Base-by-base conservation (phyloP, 2,329 filamentous ascomycete genomes). In the Ilyonectria robusta region DNA sequence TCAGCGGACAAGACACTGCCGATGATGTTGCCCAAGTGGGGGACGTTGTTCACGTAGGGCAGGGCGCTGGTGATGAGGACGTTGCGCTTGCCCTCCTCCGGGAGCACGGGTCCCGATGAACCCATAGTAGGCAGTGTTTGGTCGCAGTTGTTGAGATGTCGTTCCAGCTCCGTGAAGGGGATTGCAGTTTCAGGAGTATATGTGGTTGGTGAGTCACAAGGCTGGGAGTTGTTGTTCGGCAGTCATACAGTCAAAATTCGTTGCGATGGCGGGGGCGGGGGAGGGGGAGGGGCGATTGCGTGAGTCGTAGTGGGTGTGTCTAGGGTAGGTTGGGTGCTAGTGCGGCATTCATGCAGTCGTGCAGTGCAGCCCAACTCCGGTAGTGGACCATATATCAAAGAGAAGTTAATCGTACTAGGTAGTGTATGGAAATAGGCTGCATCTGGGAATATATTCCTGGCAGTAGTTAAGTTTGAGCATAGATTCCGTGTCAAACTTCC, bases 1-100 rank as follows among this genome's bases (percentile, higher is more conserved):
- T 98, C 95, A 75, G 95, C 95, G 69, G 92, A 94, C 74, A 98
- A 87, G 44, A 97, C 94, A 75, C 91, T 94, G 70, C 94, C 94
- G 70, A 97, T 91, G 72, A 97, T 91, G 82, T 97, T 97, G 69
- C 94, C 95, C 75, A 98, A 84, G 83, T 97, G 95, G 55, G 94
- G 92, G 33, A 93, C 89, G 76, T 91, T 89, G 80, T 91, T 90
- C 72, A 87, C 83, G 76, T 97, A 97, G 47, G 94, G 94, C 54
- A 98, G 82, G n/a, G 95, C 95, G 75, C 92, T 95, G 48, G 95
- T 97, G 76, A 98, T 91, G 69, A 98, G 88, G 75, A 97, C 90
- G 81, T 98, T 98, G 76, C 91, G 88, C 86, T 97, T 91, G 73
- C 92, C 93, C 78, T 89, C 84, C 76, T 89, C 82, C 71, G 92